phyloP scores from a whole-genome alignment of 1,284 basidiomycete species.

The Pterula multifida region DNA sequence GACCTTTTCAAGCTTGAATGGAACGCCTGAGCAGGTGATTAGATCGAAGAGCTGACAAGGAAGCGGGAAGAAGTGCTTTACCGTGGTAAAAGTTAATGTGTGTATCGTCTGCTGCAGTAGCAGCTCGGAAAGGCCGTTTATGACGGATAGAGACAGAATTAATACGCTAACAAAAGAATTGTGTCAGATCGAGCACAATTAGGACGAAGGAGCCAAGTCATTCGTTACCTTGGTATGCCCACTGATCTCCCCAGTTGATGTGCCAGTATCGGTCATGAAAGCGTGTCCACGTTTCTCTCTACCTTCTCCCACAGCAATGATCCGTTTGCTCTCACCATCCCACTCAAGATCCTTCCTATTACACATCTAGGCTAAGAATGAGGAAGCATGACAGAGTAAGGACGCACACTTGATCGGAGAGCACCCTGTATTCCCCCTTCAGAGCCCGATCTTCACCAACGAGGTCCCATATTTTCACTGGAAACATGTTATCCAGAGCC shows the following conservation, averaged over 20 bases:
- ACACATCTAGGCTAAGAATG: neutral
- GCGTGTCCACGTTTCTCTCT: constrained; percentile 85
- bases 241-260: constrained; percentile 85
- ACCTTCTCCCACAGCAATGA: constrained; percentile 95
- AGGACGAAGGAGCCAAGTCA: neutral
- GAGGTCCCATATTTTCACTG: constrained; percentile 92
- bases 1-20: neutral
- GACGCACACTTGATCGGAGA: constrained; percentile 74
- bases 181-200: neutral
- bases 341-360: constrained; percentile 84
- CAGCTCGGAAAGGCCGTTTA: constrained; percentile 86
- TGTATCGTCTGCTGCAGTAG: constrained; percentile 77
- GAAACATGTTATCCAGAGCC: neutral
- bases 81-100: constrained; percentile 77
- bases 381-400: neutral
- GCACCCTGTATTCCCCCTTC: constrained; percentile 77
- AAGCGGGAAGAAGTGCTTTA: constrained; percentile 12
- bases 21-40: neutral
- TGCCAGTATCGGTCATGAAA: constrained; percentile 82
- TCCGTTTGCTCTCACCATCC: constrained; percentile 94
- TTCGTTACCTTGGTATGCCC: constrained; percentile 83
- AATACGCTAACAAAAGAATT: constrained; percentile 42
- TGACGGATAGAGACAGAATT: constrained; percentile 88
- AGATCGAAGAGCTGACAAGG: neutral
- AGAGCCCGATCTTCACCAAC: constrained; percentile 79